Conservation (phyloP, 768 basidiomycete species). For the Neoboletus subvelutipes region DNA sequence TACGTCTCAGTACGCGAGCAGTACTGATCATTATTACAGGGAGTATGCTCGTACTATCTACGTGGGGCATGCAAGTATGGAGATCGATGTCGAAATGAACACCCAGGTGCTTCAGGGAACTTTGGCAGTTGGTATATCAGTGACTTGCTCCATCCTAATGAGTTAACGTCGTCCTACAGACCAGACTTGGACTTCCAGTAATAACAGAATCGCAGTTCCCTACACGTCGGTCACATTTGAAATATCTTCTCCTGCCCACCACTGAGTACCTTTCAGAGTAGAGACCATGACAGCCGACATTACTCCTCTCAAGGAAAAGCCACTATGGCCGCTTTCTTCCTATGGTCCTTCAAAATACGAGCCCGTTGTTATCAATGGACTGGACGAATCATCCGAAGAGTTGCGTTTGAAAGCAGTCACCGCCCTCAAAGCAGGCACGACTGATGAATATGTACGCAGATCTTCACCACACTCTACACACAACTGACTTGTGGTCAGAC, state of each 20-base stretch:
- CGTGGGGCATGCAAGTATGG: conserved; percentile 70
- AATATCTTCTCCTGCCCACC: background rate
- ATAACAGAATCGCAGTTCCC: conserved; percentile 28
- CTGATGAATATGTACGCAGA: conserved; percentile 67
- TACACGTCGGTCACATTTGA: conserved; percentile 38
- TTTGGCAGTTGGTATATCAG: conserved; percentile 52
- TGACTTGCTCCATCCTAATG: conserved; percentile 8
- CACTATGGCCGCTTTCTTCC: conserved; percentile 74
- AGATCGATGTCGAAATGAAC: conserved; percentile 62
- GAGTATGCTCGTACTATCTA: conserved; percentile 60
- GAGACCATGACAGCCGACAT: conserved; percentile 68
- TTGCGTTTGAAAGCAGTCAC: conserved; percentile 62
- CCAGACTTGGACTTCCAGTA: conserved; percentile 41
- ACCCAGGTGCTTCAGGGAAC: conserved; percentile 41
- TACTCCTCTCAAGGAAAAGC: conserved; percentile 58
- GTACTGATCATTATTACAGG: conserved; percentile 34
- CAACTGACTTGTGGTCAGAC: conserved; percentile 32
- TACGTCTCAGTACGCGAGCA: background rate
- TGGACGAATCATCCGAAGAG: conserved; percentile 81
- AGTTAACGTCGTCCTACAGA: conserved; percentile 28
- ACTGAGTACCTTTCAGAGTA: conserved; percentile 38
- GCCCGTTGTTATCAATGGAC: conserved; percentile 56
- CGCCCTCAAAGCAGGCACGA: conserved; percentile 53
- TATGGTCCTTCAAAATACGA: conserved; percentile 80
- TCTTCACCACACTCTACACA: background rate